These are phyloP conservation scores for Hygrocybe coccinea DNA, from an alignment of 768 basidiomycete genomes.

Conservation along the genomic window DNA sequence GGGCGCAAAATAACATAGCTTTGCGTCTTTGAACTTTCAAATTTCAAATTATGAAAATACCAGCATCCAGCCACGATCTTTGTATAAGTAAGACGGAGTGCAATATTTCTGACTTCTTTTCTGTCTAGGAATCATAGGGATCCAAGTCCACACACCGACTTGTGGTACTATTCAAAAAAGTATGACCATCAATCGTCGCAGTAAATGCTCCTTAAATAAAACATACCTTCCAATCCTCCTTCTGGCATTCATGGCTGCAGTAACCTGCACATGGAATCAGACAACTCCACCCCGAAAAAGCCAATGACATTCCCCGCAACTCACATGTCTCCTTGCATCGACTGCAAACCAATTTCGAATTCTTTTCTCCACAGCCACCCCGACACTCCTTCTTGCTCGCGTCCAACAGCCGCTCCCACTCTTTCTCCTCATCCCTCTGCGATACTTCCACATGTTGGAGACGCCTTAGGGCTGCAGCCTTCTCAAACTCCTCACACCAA, in stretches of 20 bases:
- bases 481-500: conserved; percentile 14
- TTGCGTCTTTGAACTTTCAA: no score
- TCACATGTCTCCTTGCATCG: conserved; percentile 21
- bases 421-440: not conserved
- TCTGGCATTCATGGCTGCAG: conserved; percentile 20
- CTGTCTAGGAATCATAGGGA: no score
- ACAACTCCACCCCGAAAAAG: no score
- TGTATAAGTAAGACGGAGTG: no score
- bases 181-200: not conserved
- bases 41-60: no score
- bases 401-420: conserved; percentile 4
- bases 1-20: no score
- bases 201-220: not conserved
- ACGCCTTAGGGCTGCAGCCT: conserved; percentile 3
- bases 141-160: conserved; percentile 7
- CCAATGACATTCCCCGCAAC: not conserved
- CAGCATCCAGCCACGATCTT: no score
- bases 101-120: no score
- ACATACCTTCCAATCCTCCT: conserved; percentile 24
- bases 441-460: conserved; percentile 4
- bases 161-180: conserved; percentile 17
- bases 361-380: conserved; percentile 23
- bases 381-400: conserved; percentile 14
- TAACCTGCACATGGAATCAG: conserved; percentile 13
- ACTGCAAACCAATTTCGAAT: conserved; percentile 18